Evolutionary conservation across 202 grass and related monocot species (phyloP).

Genomic region (Saccharum hybrid): DNA sequence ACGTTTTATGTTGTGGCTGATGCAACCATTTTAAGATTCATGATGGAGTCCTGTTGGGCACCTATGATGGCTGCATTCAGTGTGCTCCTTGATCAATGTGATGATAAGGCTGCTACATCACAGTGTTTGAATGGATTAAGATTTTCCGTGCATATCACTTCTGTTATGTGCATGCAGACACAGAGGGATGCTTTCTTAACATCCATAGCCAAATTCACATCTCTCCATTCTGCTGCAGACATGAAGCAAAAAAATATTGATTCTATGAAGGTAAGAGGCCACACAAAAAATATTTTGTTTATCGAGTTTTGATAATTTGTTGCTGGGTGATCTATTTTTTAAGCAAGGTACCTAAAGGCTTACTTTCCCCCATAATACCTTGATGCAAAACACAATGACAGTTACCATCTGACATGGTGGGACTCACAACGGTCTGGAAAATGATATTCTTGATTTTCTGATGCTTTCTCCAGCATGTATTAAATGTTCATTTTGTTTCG

Average conservation of each 20-base stretch:
- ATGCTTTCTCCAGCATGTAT: conserved; percentile 20
- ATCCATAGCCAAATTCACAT: conserved; percentile 95
- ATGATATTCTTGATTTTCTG: conserved; percentile 1
- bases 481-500: background rate
- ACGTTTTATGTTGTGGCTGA: conserved; percentile 85
- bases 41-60: conserved; percentile 98
- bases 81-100: conserved; percentile 83
- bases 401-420: conserved; percentile 19
- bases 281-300: background rate
- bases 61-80: conserved; percentile 99
- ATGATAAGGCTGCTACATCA: conserved; percentile 82
- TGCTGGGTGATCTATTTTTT: conserved; percentile 16
- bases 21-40: conserved; percentile 88
- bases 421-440: conserved; percentile 14
- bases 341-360: background rate
- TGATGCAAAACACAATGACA: conserved; percentile 24
- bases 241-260: conserved; percentile 99
- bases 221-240: conserved; percentile 87
- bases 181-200: conserved; percentile 97
- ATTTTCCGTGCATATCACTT: conserved; percentile 83
- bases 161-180: conserved; percentile 95
- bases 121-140: conserved; percentile 93
- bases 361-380: background rate
- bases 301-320: conserved; percentile 18
- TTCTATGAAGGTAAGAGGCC: conserved; percentile 77